phyloP scores from a whole-genome alignment of 495 filamentous ascomycete species.

The Tuber calosporum region DNA sequence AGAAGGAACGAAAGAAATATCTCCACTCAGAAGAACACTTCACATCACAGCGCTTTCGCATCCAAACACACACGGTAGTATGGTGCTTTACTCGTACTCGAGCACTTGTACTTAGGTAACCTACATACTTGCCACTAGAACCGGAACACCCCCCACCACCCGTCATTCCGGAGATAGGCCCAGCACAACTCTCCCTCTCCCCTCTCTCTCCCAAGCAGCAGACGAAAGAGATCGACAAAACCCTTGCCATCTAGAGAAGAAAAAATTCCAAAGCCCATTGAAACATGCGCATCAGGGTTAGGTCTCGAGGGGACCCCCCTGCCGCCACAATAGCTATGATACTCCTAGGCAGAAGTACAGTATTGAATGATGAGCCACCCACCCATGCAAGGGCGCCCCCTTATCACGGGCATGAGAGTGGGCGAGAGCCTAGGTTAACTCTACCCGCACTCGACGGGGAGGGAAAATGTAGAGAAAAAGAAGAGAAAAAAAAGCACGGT shows the following conservation, averaged over 20 bases:
- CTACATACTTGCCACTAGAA: not conserved
- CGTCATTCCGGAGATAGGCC: not conserved
- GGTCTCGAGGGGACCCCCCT: not conserved
- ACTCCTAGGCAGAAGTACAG: not conserved
- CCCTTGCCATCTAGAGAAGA: not conserved
- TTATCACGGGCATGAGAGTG: not conserved
- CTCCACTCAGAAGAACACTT: not conserved
- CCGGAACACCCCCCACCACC: not conserved
- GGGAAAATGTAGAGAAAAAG: not conserved
- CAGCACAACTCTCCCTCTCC: too few species aligned
- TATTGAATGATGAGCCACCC: not conserved
- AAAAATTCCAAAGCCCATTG: not conserved
- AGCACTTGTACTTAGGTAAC: too few species aligned
- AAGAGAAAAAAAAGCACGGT: not conserved
- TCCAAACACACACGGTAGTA: not conserved
- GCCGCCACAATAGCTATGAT: not conserved
- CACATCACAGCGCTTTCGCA: not conserved
- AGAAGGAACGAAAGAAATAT: not conserved
- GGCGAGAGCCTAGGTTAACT: not conserved
- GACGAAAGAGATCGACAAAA: not conserved
- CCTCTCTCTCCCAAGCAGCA: not conserved
- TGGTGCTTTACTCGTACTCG: too few species aligned
- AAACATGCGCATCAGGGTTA: not conserved
- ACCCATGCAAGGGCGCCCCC: not conserved
- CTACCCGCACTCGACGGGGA: not conserved